Conservation (phyloP, 441 rosid genomes). For the Croton setiger region DNA sequence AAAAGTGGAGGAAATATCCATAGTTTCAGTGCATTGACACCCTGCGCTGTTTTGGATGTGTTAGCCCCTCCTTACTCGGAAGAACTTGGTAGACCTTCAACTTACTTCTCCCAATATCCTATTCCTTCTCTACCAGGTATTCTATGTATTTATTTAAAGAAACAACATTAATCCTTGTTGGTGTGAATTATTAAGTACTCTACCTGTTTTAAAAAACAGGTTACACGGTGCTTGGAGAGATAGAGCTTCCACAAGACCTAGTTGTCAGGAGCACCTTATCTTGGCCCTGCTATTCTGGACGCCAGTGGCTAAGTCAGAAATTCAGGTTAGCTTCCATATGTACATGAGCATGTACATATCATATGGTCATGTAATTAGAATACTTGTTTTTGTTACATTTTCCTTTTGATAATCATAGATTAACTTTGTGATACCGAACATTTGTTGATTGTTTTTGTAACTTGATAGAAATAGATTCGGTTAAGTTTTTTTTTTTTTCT, state of each 20-base stretch:
- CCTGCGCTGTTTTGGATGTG: slow-evolving; percentile 49
- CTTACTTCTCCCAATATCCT: slow-evolving; percentile 37
- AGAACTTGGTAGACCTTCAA: slow-evolving; percentile 42
- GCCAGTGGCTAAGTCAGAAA: too few relatives aligned
- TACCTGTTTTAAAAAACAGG: slow-evolving; percentile 23
- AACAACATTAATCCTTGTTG: too few relatives aligned
- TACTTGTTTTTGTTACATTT: not conserved
- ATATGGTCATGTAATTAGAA: not conserved
- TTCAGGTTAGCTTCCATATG: too few relatives aligned
- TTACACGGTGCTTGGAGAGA: slow-evolving; percentile 36
- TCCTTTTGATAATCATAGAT: too few relatives aligned
- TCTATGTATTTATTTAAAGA: too few relatives aligned
- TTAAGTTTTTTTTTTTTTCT: too few relatives aligned
- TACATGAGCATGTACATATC: too few relatives aligned
- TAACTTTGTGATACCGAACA: too few relatives aligned
- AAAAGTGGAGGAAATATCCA: slow-evolving; percentile 50
- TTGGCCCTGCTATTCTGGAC: slow-evolving; percentile 32
- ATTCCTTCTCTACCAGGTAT: slow-evolving; percentile 38
- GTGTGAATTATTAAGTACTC: too few relatives aligned
- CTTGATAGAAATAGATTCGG: too few relatives aligned
- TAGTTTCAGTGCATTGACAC: slow-evolving; percentile 42
- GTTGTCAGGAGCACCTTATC: slow-evolving; percentile 39
- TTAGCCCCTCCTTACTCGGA: slow-evolving; percentile 50
- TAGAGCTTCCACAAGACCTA: slow-evolving; percentile 32
- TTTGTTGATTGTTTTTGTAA: too few relatives aligned